These are phyloP conservation scores for Exidia glandulosa DNA, from an alignment of 768 basidiomycete species.

Conservation along the genomic window DNA sequence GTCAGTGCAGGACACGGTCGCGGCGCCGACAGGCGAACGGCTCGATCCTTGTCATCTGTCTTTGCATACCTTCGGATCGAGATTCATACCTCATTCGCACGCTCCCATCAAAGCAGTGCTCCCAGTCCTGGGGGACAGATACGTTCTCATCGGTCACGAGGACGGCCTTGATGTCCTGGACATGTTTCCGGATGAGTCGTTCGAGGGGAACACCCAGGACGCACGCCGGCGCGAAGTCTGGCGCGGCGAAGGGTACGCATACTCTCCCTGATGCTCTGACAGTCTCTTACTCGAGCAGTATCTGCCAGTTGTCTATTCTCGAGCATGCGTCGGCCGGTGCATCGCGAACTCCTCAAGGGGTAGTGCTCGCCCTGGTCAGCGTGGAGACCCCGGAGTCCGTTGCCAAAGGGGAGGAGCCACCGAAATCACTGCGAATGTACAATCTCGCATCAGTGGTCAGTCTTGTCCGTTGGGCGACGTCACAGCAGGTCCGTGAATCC, in stretches of 20 bases:
- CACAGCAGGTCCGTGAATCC: constrained; percentile 55
- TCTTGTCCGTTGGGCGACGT: constrained; percentile 62
- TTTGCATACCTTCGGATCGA: constrained; percentile 71
- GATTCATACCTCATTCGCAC: constrained; percentile 73
- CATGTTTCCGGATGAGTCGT: constrained; percentile 69
- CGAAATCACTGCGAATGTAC: constrained; percentile 66
- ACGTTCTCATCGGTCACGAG: constrained; percentile 72
- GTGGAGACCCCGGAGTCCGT: constrained; percentile 38
- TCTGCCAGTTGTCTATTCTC: constrained; percentile 66
- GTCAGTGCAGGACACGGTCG: background rate
- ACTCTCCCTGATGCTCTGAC: background rate
- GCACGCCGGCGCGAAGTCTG: constrained; percentile 59
- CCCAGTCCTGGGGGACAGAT: constrained; percentile 50
- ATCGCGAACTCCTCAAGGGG: constrained; percentile 49
- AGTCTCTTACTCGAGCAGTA: constrained; percentile 28
- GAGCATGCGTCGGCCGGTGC: constrained; percentile 49
- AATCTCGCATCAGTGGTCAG: constrained; percentile 64
- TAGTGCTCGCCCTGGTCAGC: constrained; percentile 66
- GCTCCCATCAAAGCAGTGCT: constrained; percentile 66
- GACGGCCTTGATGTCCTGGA: constrained; percentile 73
- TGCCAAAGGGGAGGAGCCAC: constrained; percentile 30
- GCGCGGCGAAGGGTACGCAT: constrained; percentile 62
- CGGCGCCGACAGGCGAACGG: constrained; percentile 4
- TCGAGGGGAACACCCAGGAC: constrained; percentile 44
- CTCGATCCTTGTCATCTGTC: constrained; percentile 47